Evolutionary conservation across 306 rosid genomes (phyloP).

Genomic region (Datisca glomerata): DNA sequence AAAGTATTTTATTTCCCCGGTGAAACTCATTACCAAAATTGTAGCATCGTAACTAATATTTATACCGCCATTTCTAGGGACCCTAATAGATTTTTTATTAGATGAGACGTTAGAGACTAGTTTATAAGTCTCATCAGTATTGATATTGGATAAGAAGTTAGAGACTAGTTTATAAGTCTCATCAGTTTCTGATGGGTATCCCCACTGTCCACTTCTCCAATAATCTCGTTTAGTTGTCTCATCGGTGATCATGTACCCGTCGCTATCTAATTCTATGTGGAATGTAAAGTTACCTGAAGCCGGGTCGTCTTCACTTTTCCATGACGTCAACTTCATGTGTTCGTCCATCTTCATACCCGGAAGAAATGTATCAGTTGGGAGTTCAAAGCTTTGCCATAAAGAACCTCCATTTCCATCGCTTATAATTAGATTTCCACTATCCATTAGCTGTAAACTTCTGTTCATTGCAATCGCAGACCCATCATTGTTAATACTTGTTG

Average conservation of each 20-base stretch:
- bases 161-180: too few species aligned
- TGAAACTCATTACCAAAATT: conserved; percentile 41
- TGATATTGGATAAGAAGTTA: too few species aligned
- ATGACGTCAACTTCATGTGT: conserved; percentile 9
- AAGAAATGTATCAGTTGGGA: conserved; percentile 45
- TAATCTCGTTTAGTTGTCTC: too few species aligned
- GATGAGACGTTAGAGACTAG: too few species aligned
- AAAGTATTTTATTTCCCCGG: conserved; percentile 49
- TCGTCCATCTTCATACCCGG: conserved; percentile 28
- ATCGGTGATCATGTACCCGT: too few species aligned
- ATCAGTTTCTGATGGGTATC: too few species aligned
- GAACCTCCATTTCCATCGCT: background rate
- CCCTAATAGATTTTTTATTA: too few species aligned
- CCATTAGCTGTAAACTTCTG: conserved; percentile 15
- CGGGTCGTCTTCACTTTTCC: conserved; percentile 14
- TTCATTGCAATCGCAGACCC: background rate
- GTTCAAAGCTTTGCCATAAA: too few species aligned
- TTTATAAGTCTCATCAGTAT: too few species aligned
- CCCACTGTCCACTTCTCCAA: too few species aligned
- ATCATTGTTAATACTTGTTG: background rate
- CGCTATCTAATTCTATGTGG: background rate
- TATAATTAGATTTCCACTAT: conserved; percentile 36
- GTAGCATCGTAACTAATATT: too few species aligned
- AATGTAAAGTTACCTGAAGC: conserved; percentile 7
- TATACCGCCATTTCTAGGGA: too few species aligned